Evolutionary conservation across 1,284 basidiomycete genomes (phyloP), one percentile per base, ranked within the genome.

Genomic region (Ceratobasidium theobromae): DNA sequence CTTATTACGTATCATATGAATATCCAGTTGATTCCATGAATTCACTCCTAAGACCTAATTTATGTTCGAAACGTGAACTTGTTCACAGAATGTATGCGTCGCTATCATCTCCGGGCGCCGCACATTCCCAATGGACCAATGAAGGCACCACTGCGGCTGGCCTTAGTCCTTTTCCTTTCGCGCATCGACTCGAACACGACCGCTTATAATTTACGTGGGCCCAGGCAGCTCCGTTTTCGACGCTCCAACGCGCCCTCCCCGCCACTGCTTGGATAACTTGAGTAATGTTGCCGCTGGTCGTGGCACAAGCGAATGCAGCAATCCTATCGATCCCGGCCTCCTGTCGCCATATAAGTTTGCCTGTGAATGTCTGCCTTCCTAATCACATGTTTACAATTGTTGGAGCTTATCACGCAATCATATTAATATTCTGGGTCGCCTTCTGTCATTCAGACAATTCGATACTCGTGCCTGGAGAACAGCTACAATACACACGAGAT

Each of bases 301-400:
- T 79, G 16, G 91, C 77, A 0, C 83, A 86, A 0, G 91, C 79
- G 32, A 83, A 80, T 0, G 93, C 92, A 6, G 94, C 86, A 45
- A 86, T 53, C 94, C 94, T 94, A 97, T 97, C 70, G 95, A 81
- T 0, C 94, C 94, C 32, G 82, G 80, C 11, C 82, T 81, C 0
- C 93, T 94, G 16, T 94, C 95, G 3, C 94, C 94, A 74, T 97
- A 97, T 1, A 97, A n/a, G n/a, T n/a, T n/a, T n/a, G n/a, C n/a
- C n/a, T n/a, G n/a, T n/a, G n/a, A n/a, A n/a, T n/a, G n/a, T n/a
- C n/a, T n/a, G n/a, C n/a, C n/a, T n/a, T n/a, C n/a, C n/a, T n/a
- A n/a, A n/a, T n/a, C n/a, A n/a, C n/a, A n/a, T n/a, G n/a, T n/a
- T n/a, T n/a, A n/a, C n/a, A n/a, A n/a, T n/a, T n/a, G n/a, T n/a